Percentiles rank a stretch among this genome's conserved stretches.
Conservation (phyloP, 257 asterid species). For the Verbena officinalis region DNA sequence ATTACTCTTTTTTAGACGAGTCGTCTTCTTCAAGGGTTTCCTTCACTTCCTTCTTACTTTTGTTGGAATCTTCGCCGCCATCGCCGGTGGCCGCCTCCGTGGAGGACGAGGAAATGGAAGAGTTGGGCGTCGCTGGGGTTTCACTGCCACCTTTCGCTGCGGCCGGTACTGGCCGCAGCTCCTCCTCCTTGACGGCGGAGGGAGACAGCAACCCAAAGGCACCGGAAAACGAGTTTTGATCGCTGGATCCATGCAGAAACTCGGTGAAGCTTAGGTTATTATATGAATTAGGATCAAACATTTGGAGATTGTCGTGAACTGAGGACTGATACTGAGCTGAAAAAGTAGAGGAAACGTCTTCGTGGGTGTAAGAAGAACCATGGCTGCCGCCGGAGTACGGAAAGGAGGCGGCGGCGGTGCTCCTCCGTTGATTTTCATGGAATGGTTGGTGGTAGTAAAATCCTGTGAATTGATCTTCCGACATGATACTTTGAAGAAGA, state of each 20-base stretch:
- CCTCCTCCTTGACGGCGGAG: conserved; percentile 34
- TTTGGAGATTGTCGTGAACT: conserved; percentile 33
- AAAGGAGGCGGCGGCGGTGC: conserved; percentile 20
- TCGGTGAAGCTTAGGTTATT: conserved; percentile 48
- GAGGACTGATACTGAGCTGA: conserved; percentile 34
- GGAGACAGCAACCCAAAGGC: conserved; percentile 40
- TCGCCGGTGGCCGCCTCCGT: conserved; percentile 51
- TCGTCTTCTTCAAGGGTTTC: conserved; percentile 46
- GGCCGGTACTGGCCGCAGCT: conserved; percentile 22
- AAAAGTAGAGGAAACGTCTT: conserved; percentile 18
- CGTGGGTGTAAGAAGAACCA: conserved; percentile 28
- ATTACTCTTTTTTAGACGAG: conserved; percentile 49
- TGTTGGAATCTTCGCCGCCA: conserved; percentile 47
- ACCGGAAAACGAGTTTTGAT: conserved; percentile 34
- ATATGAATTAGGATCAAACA: conserved; percentile 52
- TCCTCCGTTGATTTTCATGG: conserved; percentile 27
- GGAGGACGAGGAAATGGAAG: conserved; percentile 67
- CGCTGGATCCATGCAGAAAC: conserved; percentile 45
- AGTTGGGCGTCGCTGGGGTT: conserved; percentile 58
- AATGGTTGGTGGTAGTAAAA: conserved; percentile 58
- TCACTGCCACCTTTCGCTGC: conserved; percentile 31
- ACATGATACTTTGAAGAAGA: conserved; percentile 43
- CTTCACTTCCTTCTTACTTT: conserved; percentile 44
- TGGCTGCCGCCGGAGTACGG: conserved; percentile 40
- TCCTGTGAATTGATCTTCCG: conserved; percentile 51